Conservation (phyloP, 78 protist species). For the Blattamonas nauphoetae region DNA sequence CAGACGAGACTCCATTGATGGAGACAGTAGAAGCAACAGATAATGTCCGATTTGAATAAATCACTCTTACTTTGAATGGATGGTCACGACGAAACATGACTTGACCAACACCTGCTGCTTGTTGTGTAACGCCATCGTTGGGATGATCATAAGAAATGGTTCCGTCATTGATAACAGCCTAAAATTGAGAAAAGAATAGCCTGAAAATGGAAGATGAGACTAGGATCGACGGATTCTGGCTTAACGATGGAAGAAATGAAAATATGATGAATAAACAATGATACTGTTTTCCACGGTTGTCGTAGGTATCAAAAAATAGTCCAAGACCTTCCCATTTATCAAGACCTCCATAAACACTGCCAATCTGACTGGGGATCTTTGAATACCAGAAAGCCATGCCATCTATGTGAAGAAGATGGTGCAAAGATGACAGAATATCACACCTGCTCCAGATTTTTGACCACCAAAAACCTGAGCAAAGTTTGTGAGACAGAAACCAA, state of each 20-base stretch:
- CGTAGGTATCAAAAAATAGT: background rate
- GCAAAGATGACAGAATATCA: too few relatives aligned
- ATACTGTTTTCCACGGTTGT: background rate
- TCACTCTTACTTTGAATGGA: background rate
- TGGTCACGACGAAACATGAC: background rate
- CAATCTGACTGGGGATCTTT: background rate
- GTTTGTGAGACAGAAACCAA: background rate
- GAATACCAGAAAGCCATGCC: slow-evolving; percentile 14
- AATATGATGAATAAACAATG: too few relatives aligned
- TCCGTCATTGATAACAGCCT: background rate
- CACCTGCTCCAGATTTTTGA: too few relatives aligned
- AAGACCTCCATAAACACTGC: background rate
- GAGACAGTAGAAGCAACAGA: background rate
- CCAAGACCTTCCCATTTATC: background rate
- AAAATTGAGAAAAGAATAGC: too few relatives aligned
- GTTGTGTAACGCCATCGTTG: slow-evolving; percentile 5
- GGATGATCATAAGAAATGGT: background rate
- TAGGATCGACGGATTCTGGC: too few relatives aligned
- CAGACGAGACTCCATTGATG: too few relatives aligned
- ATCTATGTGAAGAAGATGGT: background rate
- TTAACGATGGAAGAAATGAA: too few relatives aligned
- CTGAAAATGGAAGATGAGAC: too few relatives aligned
- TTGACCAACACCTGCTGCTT: background rate
- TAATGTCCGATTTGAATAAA: background rate
- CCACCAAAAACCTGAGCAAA: too few relatives aligned